Evolutionary conservation across 1,284 basidiomycete species (phyloP).

Genomic region (Naganishia sp.): DNA sequence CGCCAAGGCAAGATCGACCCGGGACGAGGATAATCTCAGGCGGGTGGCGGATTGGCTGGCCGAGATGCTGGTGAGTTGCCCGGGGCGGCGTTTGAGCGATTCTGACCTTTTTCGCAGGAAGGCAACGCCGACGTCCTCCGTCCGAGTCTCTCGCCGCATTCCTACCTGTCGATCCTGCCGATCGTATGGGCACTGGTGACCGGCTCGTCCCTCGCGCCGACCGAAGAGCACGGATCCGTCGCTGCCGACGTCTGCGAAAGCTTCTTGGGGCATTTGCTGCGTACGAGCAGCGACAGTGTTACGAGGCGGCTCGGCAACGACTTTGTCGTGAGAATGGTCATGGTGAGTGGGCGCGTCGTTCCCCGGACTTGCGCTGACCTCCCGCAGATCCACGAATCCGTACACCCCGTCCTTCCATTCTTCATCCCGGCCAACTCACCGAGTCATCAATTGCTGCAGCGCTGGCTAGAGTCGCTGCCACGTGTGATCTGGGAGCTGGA

Average conservation of each 20-base stretch:
- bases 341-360: conserved; percentile 58
- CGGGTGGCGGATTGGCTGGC: conserved; percentile 70
- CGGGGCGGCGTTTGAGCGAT: background rate
- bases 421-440: conserved; percentile 41
- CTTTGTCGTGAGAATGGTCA: conserved; percentile 67
- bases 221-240: conserved; percentile 36
- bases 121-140: conserved; percentile 51
- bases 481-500: conserved; percentile 81
- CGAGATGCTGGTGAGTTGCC: conserved; percentile 60
- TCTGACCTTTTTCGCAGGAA: conserved; percentile 29
- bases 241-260: conserved; percentile 39
- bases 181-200: conserved; percentile 80
- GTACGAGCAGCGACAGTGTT: conserved; percentile 51
- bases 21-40: conserved; percentile 55
- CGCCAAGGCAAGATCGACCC: background rate
- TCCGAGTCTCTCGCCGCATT: conserved; percentile 60
- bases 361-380: background rate
- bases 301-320: conserved; percentile 60
- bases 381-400: conserved; percentile 42
- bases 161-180: conserved; percentile 72
- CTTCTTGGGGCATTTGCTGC: conserved; percentile 45
- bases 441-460: conserved; percentile 34
- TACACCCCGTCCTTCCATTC: conserved; percentile 45
- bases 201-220: conserved; percentile 39
- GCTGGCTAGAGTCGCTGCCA: conserved; percentile 66